Evolutionary conservation across 2,329 filamentous ascomycete species (phyloP).

Genomic region (Chaetomiaceae sp.): DNA sequence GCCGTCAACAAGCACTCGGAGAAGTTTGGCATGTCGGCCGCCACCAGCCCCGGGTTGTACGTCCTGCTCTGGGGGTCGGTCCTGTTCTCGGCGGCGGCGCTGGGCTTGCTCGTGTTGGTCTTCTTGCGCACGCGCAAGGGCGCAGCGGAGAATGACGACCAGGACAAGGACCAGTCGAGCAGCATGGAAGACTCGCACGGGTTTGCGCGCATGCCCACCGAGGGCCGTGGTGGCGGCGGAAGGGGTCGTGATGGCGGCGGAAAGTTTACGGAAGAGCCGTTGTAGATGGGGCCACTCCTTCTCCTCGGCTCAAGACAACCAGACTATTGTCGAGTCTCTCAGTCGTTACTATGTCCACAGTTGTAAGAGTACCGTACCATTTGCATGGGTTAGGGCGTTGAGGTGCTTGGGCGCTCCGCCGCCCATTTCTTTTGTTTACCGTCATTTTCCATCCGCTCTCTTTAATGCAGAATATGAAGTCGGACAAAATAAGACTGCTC

Average conservation of each 20-base stretch:
- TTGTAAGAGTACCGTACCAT: background rate
- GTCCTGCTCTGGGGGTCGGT: conserved; percentile 13
- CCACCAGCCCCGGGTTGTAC: conserved; percentile 13
- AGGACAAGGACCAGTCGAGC: background rate
- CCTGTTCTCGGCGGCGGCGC: background rate
- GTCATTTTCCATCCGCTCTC: background rate
- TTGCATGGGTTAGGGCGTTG: conserved; percentile 2
- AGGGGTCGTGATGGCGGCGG: no score
- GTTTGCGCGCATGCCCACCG: background rate
- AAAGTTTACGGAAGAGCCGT: background rate
- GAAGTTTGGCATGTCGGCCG: conserved; percentile 16
- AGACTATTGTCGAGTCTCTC: background rate
- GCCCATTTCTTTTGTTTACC: background rate
- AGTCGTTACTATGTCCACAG: background rate
- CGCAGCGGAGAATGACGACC: background rate
- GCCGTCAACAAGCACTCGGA: conserved; percentile 15
- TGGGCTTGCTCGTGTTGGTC: background rate
- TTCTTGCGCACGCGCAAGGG: background rate
- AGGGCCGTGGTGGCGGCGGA: no score
- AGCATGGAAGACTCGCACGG: conserved; percentile 1
- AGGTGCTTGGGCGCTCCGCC: no score
- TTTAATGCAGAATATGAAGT: background rate
- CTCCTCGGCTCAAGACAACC: background rate
- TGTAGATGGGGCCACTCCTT: conserved; percentile 1
- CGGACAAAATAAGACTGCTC: background rate